Evolutionary conservation across 768 basidiomycete genomes (phyloP).

Genomic region (Mycena alexandri): DNA sequence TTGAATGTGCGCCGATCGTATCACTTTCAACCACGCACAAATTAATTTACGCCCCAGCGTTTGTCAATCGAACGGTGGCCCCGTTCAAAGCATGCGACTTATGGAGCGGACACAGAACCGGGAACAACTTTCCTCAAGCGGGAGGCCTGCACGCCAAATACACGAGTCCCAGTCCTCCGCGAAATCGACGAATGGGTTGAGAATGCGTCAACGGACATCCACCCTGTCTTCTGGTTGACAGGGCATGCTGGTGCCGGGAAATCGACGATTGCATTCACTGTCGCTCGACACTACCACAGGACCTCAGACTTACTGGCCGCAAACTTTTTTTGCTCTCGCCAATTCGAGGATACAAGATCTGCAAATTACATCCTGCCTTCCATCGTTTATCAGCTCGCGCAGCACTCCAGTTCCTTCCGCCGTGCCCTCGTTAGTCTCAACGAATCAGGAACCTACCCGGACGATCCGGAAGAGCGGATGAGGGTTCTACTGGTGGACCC

Average conservation of each 20-base stretch:
- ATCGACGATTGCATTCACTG: conserved; percentile 45
- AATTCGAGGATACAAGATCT: conserved; percentile 38
- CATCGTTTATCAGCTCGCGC: conserved; percentile 21
- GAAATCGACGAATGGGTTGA: conserved; percentile 43
- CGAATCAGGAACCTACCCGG: conserved; percentile 23
- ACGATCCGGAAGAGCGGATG: conserved; percentile 32
- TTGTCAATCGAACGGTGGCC: neutral
- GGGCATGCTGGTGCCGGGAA: conserved; percentile 29
- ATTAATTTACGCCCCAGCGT: neutral
- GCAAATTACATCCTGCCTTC: conserved; percentile 15
- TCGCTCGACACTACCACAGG: conserved; percentile 35
- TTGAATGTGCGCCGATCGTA: conserved; percentile 11
- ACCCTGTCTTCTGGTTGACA: no score
- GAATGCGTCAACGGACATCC: conserved; percentile 33
- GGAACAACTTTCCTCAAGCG: neutral
- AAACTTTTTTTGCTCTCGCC: conserved; percentile 47
- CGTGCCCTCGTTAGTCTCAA: conserved; percentile 30
- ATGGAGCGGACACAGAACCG: conserved; percentile 3
- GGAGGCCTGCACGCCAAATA: conserved; percentile 41
- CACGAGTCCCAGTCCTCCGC: conserved; percentile 41
- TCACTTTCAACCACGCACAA: no score
- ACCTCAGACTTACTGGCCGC: conserved; percentile 37
- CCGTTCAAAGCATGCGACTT: conserved; percentile 3
- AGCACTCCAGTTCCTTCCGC: conserved; percentile 39
- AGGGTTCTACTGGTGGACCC: conserved; percentile 39